Percentiles rank a stretch among this genome's conserved stretches.
phyloP scores from a whole-genome alignment of 768 basidiomycete genomes.

The Glaciozyma martinii region DNA sequence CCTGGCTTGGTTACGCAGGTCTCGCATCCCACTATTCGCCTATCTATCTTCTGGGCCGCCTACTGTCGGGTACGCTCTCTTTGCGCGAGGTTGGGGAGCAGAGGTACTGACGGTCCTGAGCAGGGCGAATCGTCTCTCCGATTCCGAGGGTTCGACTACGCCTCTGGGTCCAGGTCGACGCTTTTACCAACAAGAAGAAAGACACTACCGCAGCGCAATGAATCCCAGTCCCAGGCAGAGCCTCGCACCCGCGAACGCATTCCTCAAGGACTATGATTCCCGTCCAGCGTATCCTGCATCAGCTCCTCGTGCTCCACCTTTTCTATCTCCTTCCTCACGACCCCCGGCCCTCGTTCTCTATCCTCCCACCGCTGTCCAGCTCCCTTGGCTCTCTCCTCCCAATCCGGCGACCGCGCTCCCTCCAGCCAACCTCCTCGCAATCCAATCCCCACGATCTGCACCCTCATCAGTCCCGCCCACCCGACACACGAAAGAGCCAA shows the following conservation, averaged over 20 bases:
- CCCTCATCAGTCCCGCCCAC: too few relatives aligned
- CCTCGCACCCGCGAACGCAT: too few relatives aligned
- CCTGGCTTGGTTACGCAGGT: background rate
- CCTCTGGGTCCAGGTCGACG: background rate
- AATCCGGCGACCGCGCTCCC: background rate
- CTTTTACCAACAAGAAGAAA: background rate
- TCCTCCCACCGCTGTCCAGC: background rate
- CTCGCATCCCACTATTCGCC: conserved; percentile 5
- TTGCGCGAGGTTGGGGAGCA: background rate
- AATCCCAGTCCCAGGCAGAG: too few relatives aligned
- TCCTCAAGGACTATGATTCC: too few relatives aligned
- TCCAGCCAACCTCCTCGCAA: conserved; percentile 20
- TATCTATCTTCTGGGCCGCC: background rate
- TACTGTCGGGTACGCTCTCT: background rate
- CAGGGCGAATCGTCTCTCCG: conserved; percentile 1
- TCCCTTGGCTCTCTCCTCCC: background rate
- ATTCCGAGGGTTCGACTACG: conserved; percentile 1
- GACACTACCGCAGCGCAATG: too few relatives aligned
- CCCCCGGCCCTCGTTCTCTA: too few relatives aligned
- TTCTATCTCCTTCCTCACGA: too few relatives aligned
- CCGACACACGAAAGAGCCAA: too few relatives aligned
- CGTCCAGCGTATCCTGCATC: too few relatives aligned
- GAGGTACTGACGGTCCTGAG: background rate
- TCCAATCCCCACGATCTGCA: conserved; percentile 27
- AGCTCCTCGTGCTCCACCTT: too few relatives aligned